phyloP scores from a whole-genome alignment of 2,329 filamentous ascomycete species.

The Hawksworthiomyces lignivorus region DNA sequence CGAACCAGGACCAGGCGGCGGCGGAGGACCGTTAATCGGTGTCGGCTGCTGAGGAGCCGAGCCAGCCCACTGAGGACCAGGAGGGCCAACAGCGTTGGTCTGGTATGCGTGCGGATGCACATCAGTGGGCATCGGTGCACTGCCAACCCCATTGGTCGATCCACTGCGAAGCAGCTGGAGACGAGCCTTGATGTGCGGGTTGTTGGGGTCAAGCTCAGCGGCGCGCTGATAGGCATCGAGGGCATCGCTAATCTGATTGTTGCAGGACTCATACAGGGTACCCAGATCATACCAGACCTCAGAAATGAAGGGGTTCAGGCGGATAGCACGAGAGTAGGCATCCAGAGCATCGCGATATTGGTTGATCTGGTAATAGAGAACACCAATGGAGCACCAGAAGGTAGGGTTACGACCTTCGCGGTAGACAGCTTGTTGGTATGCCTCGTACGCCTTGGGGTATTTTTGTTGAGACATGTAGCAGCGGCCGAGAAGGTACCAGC shows the following conservation, averaged over 20 bases:
- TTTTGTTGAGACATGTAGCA: conserved; percentile 99
- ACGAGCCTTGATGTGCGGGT: conserved; percentile 93
- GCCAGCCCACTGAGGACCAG: conserved; percentile 82
- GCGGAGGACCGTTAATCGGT: conserved; percentile 42
- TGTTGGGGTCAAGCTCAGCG: conserved; percentile 84
- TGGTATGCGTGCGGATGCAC: conserved; percentile 95
- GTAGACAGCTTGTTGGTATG: conserved; percentile 97
- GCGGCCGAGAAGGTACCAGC: conserved; percentile 94
- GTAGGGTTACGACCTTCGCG: conserved; percentile 95
- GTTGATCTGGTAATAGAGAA: conserved; percentile 99
- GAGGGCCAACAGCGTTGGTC: conserved; percentile 72
- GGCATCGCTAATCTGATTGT: conserved; percentile 96
- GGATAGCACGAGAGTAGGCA: conserved; percentile 93
- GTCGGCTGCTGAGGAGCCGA: conserved; percentile 46
- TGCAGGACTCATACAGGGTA: conserved; percentile 96
- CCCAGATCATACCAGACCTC: conserved; percentile 99
- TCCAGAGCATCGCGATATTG: conserved; percentile 97
- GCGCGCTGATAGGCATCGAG: conserved; percentile 92
- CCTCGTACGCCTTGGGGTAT: conserved; percentile 96
- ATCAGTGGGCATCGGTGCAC: conserved; percentile 85
- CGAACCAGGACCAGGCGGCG: conserved; percentile 48
- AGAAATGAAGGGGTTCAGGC: conserved; percentile 94
- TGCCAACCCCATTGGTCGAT: conserved; percentile 62
- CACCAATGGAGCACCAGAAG: conserved; percentile 99
- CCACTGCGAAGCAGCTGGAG: conserved; percentile 82